Conservation (phyloP, 441 rosid genomes). For the Omphalea diandra region DNA sequence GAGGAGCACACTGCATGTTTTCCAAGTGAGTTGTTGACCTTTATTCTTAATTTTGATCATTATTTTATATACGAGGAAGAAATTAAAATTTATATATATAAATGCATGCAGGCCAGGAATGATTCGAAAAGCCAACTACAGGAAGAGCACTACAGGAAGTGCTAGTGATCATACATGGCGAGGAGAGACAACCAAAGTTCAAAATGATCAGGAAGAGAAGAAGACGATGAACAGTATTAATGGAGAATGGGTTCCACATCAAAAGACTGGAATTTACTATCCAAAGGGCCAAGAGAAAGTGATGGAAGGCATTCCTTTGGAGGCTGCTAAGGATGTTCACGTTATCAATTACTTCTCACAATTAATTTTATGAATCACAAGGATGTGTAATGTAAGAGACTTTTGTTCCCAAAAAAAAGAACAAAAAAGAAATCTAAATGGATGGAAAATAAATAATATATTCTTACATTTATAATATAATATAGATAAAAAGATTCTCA, state of each 20-base stretch:
- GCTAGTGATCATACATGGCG: slow-evolving; percentile 10
- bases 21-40: slow-evolving; percentile 30
- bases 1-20: slow-evolving; percentile 39
- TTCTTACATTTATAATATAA: too few relatives aligned
- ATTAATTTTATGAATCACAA: too few relatives aligned
- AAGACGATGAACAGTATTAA: slow-evolving; percentile 11
- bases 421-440: too few relatives aligned
- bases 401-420: too few relatives aligned
- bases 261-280: slow-evolving; percentile 43
- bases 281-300: slow-evolving; percentile 61
- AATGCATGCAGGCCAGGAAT: slow-evolving; percentile 33
- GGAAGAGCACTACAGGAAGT: slow-evolving; percentile 16
- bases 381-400: too few relatives aligned
- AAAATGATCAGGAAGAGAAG: slow-evolving; percentile 32
- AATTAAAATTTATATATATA: background rate
- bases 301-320: slow-evolving; percentile 40
- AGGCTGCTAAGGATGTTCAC: slow-evolving; percentile 30
- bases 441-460: too few relatives aligned
- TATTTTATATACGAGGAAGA: background rate
- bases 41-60: background rate
- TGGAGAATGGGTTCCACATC: slow-evolving; percentile 44
- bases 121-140: slow-evolving; percentile 36
- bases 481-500: too few relatives aligned
- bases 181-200: slow-evolving; percentile 29
- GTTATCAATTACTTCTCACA: slow-evolving; percentile 19